These are phyloP conservation scores for Kernera saxatilis DNA, from an alignment of 345 rosid species.

Conservation along the genomic window DNA sequence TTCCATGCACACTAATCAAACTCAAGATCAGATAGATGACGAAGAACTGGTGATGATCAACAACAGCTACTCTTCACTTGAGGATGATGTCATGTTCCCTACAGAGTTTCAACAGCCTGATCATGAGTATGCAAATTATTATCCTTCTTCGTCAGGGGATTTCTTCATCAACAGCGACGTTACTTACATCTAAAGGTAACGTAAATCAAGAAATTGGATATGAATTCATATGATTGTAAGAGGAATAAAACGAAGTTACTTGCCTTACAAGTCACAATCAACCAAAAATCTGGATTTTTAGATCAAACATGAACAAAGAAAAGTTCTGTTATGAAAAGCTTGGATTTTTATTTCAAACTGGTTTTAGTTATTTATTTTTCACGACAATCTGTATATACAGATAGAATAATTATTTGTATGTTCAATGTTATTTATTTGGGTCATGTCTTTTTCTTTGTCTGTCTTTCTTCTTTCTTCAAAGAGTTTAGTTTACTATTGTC, in stretches of 20 bases:
- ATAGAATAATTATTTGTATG: constrained; percentile 6
- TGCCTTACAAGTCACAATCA: not conserved
- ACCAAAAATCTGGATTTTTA: not conserved
- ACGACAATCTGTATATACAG: constrained; percentile 17
- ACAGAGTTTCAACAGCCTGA: constrained; percentile 46
- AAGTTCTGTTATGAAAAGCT: not conserved
- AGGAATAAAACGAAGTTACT: not conserved
- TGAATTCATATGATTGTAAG: not conserved
- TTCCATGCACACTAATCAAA: constrained; percentile 22
- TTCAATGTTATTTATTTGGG: constrained; percentile 4
- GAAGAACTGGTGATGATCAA: constrained; percentile 21
- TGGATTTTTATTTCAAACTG: not conserved
- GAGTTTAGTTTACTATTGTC: constrained; percentile 27
- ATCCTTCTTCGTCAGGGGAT: constrained; percentile 31
- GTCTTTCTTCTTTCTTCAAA: not conserved
- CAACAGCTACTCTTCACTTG: constrained; percentile 20
- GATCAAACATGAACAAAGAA: constrained; percentile 4
- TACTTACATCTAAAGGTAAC: constrained; percentile 34
- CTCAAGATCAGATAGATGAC: constrained; percentile 3
- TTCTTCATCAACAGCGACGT: constrained; percentile 41
- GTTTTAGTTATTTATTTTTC: not conserved
- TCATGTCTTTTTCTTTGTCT: not conserved
- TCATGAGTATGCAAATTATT: constrained; percentile 41
- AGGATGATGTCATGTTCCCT: constrained; percentile 38
- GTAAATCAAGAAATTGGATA: not conserved